Percentiles rank a stretch among this genome's conserved stretches.
phyloP scores from a whole-genome alignment of 1,139 yeast species.

The Blastobotrys indianensis region DNA sequence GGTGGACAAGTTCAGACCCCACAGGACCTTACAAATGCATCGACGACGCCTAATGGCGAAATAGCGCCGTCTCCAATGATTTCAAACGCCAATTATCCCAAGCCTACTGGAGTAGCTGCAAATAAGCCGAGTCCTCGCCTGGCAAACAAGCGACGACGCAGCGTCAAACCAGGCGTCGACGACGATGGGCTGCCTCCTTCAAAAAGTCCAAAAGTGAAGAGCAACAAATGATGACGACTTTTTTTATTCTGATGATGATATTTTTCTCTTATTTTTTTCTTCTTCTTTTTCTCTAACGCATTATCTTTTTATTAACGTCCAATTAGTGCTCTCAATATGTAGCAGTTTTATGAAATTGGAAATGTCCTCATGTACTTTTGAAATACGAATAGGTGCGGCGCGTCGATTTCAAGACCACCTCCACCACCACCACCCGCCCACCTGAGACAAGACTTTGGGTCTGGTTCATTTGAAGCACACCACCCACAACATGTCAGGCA shows the following conservation, averaged over 20 bases:
- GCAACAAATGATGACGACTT: conserved; percentile 2
- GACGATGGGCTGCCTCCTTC: conserved; percentile 1
- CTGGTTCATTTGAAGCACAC: no score
- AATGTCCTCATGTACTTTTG: no score
- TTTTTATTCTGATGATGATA: neutral
- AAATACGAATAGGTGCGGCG: no score
- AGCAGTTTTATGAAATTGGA: no score
- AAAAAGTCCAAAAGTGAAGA: conserved; percentile 11
- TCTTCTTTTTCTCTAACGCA: no score
- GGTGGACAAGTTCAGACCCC: conserved; percentile 1
- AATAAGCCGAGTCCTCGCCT: conserved; percentile 14
- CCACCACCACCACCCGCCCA: no score
- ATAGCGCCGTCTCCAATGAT: conserved; percentile 12
- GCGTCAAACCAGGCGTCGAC: conserved; percentile 14
- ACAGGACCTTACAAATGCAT: conserved; percentile 1
- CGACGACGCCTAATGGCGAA: conserved; percentile 12
- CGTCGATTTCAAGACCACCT: no score
- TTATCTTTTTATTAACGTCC: no score
- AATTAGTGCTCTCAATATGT: no score
- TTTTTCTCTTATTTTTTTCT: no score
- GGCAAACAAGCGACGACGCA: conserved; percentile 15
- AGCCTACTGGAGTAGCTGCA: conserved; percentile 1
- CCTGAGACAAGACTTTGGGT: no score
- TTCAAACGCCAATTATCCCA: conserved; percentile 13
- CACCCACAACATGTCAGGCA: no score